Evolutionary conservation across 176 grass and related monocot species (phyloP), one percentile per base, ranked within the genome.

Genomic region (Neostapfia colusana): DNA sequence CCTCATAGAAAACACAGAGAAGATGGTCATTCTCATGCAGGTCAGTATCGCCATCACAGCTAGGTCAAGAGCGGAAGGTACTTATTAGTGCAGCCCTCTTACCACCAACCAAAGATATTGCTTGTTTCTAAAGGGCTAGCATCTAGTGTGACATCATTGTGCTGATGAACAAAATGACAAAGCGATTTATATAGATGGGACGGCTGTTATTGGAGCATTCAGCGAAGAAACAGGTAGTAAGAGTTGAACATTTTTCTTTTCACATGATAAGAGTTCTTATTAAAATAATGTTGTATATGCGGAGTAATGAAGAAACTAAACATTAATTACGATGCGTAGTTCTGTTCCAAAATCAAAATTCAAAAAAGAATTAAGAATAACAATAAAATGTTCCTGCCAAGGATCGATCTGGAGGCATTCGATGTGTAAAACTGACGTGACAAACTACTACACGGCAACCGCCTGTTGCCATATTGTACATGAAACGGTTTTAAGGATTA

Each of bases 401-500:
- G 85, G 91, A 93, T 93, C 82, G 88, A 93, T 90, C 88, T 85
- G 88, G 85, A 46, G 93, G 90, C 93, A 85, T 97, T 97, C 90
- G 88, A 88, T 92, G 93, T 97, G 93, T 93, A 97, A 97, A 85
- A 90, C 93, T 90, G 88, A 97, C 93, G 93, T 93, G 93, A n/a
- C n/a, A n/a, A n/a, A n/a, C n/a, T n/a, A 97, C 92, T 89, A 95
- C 89, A 95, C 93, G 89, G 89, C 84, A 95, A 84, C 88, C 0
- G 1, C 38, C 0, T 40, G 8, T 40, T 31, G 31, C 31, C 31
- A 31, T 31, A 31, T 31, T 3, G 31, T 31, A 31, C 31, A 31
- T 31, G 1, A 31, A 31, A 31, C 1, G 31, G 1, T 31, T 31
- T 31, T 31, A 31, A 31, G 31, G 2, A 31, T 3, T 31, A 3